Conservation (phyloP, 129 eudicot species). For the Helichrysum umbraculigerum region DNA sequence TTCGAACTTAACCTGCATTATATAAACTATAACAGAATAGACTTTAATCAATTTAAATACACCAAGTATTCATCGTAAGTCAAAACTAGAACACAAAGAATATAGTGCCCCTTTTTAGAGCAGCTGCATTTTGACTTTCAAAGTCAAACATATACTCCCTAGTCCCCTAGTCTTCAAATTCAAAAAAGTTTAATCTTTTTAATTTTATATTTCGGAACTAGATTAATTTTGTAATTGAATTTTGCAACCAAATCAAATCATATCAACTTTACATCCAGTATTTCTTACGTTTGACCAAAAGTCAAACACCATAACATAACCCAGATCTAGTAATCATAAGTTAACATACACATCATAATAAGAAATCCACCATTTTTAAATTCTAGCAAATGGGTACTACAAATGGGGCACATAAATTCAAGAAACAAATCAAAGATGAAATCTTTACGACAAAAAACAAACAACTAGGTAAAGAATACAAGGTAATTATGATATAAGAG, state of each 20-base stretch:
- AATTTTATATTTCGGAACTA: neutral
- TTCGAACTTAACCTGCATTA: neutral
- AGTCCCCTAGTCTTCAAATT: neutral
- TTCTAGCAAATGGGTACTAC: neutral
- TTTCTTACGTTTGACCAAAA: conserved; percentile 6
- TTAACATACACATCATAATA: conserved; percentile 8
- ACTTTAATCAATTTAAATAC: neutral
- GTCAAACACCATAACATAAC: conserved; percentile 1
- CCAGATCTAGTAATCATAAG: conserved; percentile 17
- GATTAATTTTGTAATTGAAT: neutral
- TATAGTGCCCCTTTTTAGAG: neutral
- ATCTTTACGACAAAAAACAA: neutral
- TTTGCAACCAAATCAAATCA: neutral
- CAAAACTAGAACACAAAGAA: neutral
- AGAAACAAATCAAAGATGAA: conserved; percentile 6
- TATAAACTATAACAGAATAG: neutral
- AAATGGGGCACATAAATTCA: neutral
- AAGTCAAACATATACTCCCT: conserved; percentile 22
- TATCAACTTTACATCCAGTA: neutral
- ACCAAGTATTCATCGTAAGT: neutral
- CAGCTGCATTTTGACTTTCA: conserved; percentile 15
- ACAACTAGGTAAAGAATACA: neutral
- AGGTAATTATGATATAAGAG: neutral
- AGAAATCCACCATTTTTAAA: neutral
- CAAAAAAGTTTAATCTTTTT: too few species aligned